These are phyloP conservation scores for Raphanus raphanistrum DNA, from an alignment of 345 rosid genomes.

Conservation along the genomic window DNA sequence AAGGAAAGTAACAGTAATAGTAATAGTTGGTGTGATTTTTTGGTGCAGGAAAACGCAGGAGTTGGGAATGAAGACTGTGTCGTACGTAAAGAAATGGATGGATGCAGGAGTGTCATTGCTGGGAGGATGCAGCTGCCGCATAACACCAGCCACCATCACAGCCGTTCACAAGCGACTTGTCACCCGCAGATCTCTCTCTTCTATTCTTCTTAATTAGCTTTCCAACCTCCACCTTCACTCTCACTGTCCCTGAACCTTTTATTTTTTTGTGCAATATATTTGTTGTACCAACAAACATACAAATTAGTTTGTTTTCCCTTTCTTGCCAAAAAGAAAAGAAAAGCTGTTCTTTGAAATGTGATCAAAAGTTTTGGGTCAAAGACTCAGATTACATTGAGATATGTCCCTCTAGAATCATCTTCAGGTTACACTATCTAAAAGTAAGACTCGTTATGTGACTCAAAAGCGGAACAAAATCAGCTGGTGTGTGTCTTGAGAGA, in stretches of 20 bases:
- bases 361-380: not conserved
- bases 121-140: slow-evolving; percentile 65
- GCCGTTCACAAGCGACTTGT: slow-evolving; percentile 52
- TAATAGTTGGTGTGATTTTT: not conserved
- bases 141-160: slow-evolving; percentile 66
- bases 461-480: not conserved
- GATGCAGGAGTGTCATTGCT: slow-evolving; percentile 68
- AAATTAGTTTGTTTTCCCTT: not conserved
- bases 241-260: not conserved
- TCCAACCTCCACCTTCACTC: not conserved
- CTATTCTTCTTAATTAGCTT: slow-evolving; percentile 1
- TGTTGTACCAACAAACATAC: slow-evolving; percentile 13
- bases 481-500: not conserved
- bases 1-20: not conserved
- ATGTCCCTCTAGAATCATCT: not conserved
- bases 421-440: not conserved
- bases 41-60: slow-evolving; percentile 66
- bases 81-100: slow-evolving; percentile 65
- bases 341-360: not conserved
- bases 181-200: slow-evolving; percentile 35
- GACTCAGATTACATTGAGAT: not conserved
- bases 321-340: not conserved
- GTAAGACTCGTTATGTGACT: not conserved
- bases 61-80: slow-evolving; percentile 67
- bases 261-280: not conserved